Base-by-base conservation (phyloP, 1,284 basidiomycete genomes). In the Takashimella koratensis region DNA sequence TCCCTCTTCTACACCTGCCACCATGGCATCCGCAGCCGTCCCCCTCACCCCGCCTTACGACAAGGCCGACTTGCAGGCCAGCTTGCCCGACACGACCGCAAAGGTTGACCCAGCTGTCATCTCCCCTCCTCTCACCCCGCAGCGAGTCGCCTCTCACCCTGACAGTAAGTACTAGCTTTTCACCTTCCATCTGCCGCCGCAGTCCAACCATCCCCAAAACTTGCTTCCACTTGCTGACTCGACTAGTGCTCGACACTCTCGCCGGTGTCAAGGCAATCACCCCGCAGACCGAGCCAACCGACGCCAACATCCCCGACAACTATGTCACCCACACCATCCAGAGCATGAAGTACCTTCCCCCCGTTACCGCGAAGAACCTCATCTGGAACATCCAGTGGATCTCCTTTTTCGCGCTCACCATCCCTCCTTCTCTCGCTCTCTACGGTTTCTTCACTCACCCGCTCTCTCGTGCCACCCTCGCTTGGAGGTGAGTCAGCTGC, bases 321-420 rank as follows among this genome's bases (percentile, higher is more conserved):
- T 95, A 93, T 69, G 90, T 96, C 68, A 80, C 85, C 49, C 84
- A 88, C 75, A 90, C 88, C 3, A 82, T 95, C 70, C 84, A 84
- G 72, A 86, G 74, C 82, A 68, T 82, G 80, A 75, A 89, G 63
- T 70, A 85, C 2, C 80, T 90, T 13, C 90, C 90, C 1, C 90
- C 90, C 4, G 79, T 94, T 68, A 82, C 82, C 6, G 84, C 82
- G 82, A 71, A 79, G 43, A 94, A 87, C 71, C 75, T 83, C 58
- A 75, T 78, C 64, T 78, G 79, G 44, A 88, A 94, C 72, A 80
- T 94, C 65, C 86, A 91, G 77, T 89, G 83, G 81, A 76, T 81
- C 57, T 81, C 85, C 56, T 87, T 86, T 80, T 83, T 79, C 52
- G 84, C 88, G 58, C 81, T 95, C 58, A 85, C 83, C 60, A 64